Conservation (phyloP, 257 asterid genomes). For the Catharanthus roseus region DNA sequence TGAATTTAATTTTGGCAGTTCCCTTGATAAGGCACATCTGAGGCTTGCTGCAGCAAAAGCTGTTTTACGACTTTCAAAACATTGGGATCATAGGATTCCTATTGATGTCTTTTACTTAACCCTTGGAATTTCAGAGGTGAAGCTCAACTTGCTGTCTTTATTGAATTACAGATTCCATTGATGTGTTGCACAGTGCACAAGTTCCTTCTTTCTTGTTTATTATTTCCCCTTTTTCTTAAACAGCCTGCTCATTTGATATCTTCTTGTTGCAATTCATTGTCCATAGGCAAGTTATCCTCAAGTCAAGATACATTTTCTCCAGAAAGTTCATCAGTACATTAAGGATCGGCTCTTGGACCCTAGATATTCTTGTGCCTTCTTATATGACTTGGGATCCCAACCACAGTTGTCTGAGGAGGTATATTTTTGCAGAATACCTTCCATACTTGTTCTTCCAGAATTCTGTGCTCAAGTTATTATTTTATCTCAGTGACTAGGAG, state of each 20-base stretch:
- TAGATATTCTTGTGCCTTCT: constrained; percentile 84
- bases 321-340: constrained; percentile 82
- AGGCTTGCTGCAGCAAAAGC: constrained; percentile 98
- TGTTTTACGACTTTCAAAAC: constrained; percentile 85
- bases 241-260: background rate
- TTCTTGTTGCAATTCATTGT: constrained; percentile 2
- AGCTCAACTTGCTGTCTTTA: constrained; percentile 9
- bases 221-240: background rate
- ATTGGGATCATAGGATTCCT: constrained; percentile 95
- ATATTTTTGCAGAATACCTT: background rate
- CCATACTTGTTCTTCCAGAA: background rate
- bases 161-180: background rate
- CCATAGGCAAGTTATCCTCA: constrained; percentile 74
- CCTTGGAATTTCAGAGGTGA: constrained; percentile 79
- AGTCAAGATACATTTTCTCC: constrained; percentile 59
- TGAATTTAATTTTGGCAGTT: constrained; percentile 42
- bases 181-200: background rate
- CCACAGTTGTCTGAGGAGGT: constrained; percentile 31
- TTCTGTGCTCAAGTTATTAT: background rate
- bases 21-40: constrained; percentile 81
- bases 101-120: constrained; percentile 73
- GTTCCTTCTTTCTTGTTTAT: background rate
- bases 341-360: constrained; percentile 89
- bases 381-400: constrained; percentile 58
- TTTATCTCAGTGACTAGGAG: background rate